Percentiles rank a stretch among this genome's conserved stretches.
These are phyloP conservation scores for Bifiguratus adelaidae DNA, from an alignment of 192 early-diverging fungal species.

Conservation along the genomic window DNA sequence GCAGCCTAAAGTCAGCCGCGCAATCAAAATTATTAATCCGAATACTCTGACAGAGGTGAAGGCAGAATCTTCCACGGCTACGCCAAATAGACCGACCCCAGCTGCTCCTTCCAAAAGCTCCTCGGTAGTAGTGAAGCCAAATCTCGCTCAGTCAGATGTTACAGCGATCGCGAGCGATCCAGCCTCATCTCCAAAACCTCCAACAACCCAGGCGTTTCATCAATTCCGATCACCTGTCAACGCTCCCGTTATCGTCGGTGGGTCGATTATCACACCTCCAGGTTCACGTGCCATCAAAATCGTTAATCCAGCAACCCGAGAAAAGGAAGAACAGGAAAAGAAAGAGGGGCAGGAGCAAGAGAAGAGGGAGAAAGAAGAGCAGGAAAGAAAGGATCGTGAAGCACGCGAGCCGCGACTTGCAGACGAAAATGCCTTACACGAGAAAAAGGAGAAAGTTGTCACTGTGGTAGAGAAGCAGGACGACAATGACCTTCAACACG, in stretches of 20 bases:
- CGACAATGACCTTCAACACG: constrained; percentile 7
- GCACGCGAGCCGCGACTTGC: too few relatives aligned
- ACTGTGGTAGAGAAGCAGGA: constrained; percentile 8
- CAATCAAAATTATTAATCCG: constrained; percentile 70
- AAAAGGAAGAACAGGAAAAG: constrained; percentile 28
- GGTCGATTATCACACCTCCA: too few relatives aligned
- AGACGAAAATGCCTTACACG: not conserved
- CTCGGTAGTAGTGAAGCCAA: constrained; percentile 20
- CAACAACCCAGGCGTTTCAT: constrained; percentile 15
- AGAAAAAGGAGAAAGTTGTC: constrained; percentile 15
- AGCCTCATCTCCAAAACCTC: not conserved
- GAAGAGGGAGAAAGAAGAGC: constrained; percentile 12
- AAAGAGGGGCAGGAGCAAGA: constrained; percentile 14
- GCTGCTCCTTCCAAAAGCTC: too few relatives aligned
- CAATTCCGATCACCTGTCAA: constrained; percentile 12
- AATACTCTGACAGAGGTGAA: constrained; percentile 60
- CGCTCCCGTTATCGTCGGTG: too few relatives aligned
- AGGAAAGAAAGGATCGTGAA: constrained; percentile 13
- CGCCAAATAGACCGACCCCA: constrained; percentile 4
- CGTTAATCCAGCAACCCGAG: constrained; percentile 35
- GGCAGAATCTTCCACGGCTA: constrained; percentile 25
- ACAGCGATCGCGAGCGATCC: constrained; percentile 13
- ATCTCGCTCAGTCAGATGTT: constrained; percentile 17
- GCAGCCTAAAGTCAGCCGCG: constrained; percentile 24
- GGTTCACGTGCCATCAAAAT: constrained; percentile 28